Evolutionary conservation across 1,284 basidiomycete genomes (phyloP).

Genomic region (Sanghuangporus weigelae): DNA sequence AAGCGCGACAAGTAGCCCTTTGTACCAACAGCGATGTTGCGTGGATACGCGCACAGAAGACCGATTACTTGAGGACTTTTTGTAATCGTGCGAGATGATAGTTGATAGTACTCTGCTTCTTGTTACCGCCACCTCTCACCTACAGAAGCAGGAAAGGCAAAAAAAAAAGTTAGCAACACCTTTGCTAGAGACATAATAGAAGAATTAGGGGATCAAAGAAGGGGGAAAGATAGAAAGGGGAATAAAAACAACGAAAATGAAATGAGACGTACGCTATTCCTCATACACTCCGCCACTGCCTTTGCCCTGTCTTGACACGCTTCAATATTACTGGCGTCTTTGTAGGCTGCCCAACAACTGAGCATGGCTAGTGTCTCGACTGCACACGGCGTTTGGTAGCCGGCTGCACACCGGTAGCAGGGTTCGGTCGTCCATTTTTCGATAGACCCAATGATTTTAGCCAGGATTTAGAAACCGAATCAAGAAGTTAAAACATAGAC

Average conservation of each 20-base stretch:
- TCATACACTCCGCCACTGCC: constrained; percentile 81
- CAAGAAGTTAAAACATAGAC: background rate
- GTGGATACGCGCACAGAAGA: background rate
- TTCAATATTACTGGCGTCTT: constrained; percentile 59
- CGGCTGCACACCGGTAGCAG: constrained; percentile 26
- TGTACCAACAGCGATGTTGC: too few species aligned
- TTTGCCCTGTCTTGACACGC: constrained; percentile 66
- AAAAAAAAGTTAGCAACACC: background rate
- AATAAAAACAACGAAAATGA: background rate
- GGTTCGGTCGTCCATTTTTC: constrained; percentile 23
- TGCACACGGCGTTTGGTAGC: constrained; percentile 59
- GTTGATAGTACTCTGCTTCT: constrained; percentile 72
- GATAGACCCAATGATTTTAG: background rate
- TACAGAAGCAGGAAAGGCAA: constrained; percentile 24
- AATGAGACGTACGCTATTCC: constrained; percentile 60
- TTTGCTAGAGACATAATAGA: background rate
- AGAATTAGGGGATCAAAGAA: background rate
- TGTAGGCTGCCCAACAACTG: constrained; percentile 85
- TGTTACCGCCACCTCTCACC: constrained; percentile 58
- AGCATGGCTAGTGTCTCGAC: constrained; percentile 80
- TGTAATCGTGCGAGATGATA: constrained; percentile 77
- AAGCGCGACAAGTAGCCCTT: too few species aligned
- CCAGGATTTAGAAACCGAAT: constrained; percentile 9
- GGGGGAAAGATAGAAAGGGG: background rate
- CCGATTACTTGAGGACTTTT: constrained; percentile 59